These are phyloP conservation scores for Aureobasidium sp. DNA, from an alignment of 2,329 filamentous ascomycete genomes.

Conservation along the genomic window DNA sequence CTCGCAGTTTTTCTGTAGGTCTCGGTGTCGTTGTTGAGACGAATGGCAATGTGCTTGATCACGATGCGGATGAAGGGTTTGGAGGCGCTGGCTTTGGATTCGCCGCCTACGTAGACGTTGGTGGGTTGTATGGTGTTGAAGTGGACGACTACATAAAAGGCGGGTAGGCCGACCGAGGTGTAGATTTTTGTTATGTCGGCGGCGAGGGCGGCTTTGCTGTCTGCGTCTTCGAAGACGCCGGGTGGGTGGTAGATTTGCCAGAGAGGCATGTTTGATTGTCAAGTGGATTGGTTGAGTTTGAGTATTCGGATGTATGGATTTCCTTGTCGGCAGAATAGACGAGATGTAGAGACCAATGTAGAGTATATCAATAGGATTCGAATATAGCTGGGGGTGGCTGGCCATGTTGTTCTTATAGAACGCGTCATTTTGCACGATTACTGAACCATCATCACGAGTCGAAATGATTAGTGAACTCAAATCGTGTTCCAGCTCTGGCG, in stretches of 20 bases:
- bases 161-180: constrained; percentile 28
- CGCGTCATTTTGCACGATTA: neutral
- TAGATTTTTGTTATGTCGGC: constrained; percentile 36
- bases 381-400: neutral
- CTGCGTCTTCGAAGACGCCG: constrained; percentile 26
- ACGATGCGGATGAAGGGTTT: constrained; percentile 32
- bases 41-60: constrained; percentile 28
- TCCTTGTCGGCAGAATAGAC: neutral
- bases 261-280: constrained; percentile 31
- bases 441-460: neutral
- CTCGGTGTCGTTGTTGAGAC: constrained; percentile 16
- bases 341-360: neutral
- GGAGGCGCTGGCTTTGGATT: constrained; percentile 15
- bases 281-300: neutral
- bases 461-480: constrained; percentile 1
- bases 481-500: neutral
- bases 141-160: constrained; percentile 39
- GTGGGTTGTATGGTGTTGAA: constrained; percentile 28
- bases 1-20: constrained; percentile 19
- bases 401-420: neutral
- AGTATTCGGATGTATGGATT: neutral
- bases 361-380: neutral
- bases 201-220: constrained; percentile 26
- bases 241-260: constrained; percentile 37
- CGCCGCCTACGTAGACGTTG: constrained; percentile 28